Conservation (phyloP, 1,284 basidiomycete genomes). For the Microbotryomycetes sp. region DNA sequence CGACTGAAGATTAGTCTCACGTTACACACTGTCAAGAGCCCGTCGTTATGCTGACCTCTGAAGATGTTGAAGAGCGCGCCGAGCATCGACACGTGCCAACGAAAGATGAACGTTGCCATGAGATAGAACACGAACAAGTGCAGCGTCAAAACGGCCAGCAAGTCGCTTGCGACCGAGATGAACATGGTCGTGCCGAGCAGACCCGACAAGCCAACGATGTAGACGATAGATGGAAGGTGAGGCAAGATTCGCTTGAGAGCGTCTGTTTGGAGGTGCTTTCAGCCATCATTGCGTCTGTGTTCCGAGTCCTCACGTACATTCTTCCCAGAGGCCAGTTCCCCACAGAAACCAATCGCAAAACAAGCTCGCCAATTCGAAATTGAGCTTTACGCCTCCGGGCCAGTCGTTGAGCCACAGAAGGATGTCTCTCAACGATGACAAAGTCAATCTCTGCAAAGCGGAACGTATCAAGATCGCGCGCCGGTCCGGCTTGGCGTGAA, state of each 20-base stretch:
- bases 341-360: constrained; percentile 64
- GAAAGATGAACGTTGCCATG: constrained; percentile 58
- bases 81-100: constrained; percentile 55
- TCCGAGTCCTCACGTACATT: constrained; percentile 45
- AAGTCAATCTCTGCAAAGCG: constrained; percentile 44
- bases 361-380: constrained; percentile 73
- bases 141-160: constrained; percentile 57
- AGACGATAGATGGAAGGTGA: constrained; percentile 48
- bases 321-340: constrained; percentile 58
- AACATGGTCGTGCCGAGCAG: constrained; percentile 62
- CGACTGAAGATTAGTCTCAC: not conserved
- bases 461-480: not conserved
- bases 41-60: constrained; percentile 53
- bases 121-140: constrained; percentile 69
- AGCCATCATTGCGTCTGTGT: not conserved
- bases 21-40: not conserved
- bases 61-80: constrained; percentile 88
- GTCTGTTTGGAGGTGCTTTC: constrained; percentile 1
- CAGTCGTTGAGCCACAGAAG: constrained; percentile 85
- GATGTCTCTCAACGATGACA: constrained; percentile 50
- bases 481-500: not conserved
- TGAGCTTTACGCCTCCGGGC: constrained; percentile 94
- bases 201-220: constrained; percentile 52
- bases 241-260: constrained; percentile 41
- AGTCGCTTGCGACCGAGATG: constrained; percentile 60